Evolutionary conservation across 148 eudicot genomes (phyloP).

Genomic region (Amaranthus palmeri): DNA sequence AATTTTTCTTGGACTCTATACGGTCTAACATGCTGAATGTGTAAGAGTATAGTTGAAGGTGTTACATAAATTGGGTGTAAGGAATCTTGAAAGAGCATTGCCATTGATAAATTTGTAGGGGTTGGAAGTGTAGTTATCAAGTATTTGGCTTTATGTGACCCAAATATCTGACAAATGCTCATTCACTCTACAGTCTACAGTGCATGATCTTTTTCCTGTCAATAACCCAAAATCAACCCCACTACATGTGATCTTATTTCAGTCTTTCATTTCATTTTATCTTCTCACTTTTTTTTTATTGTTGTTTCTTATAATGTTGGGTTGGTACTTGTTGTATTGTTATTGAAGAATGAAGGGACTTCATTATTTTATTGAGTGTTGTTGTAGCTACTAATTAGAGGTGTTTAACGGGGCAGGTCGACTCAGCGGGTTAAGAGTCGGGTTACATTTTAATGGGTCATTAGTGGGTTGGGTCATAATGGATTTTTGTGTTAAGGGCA

Average conservation of each 20-base stretch:
- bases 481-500: too few relatives aligned
- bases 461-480: too few relatives aligned
- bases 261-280: slow-evolving; percentile 14
- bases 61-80: background rate
- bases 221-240: slow-evolving; percentile 14
- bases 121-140: slow-evolving; percentile 24
- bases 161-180: slow-evolving; percentile 26
- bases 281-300: too few relatives aligned
- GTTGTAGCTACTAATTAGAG: too few relatives aligned
- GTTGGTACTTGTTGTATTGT: background rate
- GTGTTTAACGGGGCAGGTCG: too few relatives aligned
- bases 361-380: background rate
- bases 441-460: too few relatives aligned
- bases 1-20: too few relatives aligned
- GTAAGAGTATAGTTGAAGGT: background rate
- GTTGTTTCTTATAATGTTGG: too few relatives aligned
- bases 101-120: slow-evolving; percentile 24
- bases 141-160: slow-evolving; percentile 26
- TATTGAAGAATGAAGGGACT: background rate
- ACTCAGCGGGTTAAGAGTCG: too few relatives aligned
- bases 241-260: slow-evolving; percentile 28
- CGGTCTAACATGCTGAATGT: too few relatives aligned
- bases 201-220: background rate
- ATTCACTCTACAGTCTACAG: background rate
- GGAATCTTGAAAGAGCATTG: slow-evolving; percentile 27